Base-by-base conservation (phyloP, 352 stramenopile genomes). In the Globisporangium lucens region DNA sequence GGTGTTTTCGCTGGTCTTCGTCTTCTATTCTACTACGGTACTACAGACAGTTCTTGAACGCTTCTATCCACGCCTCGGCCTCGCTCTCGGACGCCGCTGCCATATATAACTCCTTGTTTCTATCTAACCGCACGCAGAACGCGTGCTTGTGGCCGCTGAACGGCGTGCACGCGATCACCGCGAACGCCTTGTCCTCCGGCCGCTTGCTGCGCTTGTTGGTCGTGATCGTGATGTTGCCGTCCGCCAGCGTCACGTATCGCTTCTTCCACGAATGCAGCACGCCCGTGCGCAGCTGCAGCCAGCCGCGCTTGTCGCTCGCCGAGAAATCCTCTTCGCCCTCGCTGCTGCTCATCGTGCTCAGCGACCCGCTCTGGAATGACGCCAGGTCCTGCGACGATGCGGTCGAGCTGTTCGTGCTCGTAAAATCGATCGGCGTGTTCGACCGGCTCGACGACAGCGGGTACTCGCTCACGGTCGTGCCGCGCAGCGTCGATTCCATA, bases 51-150 rank as follows among this genome's bases (percentile, higher is more conserved):
- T 72, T 88, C 62, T 81, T 79, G 41, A 90, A 67, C 35, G 77
- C 80, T 22, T 75, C 65, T 63, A 88, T 71, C 83, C 83, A 91
- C 65, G 74, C 70, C 33, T 83, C 70, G 41, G 69, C 74, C 55
- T 91, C 80, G 2, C 63, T 75, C 55, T 75, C 71, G 46, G 85
- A 76, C 8, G 75, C 70, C 0, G 80, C 73, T 59, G 79, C 70
- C 70, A 86, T 75, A 52, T 73, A 77, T 24, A 91, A 60, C 47
- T 89, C 75, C 74, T 82, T 87, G 79, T 83, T 67, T 55, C 80
- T 74, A 66, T 76, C 74, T 10, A 91, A 55, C 20, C 79, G 75
- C 46, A 91, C 74, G 60, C 75, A 80, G 17, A 91, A 68, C 4
- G 77, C 79, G 57, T 86, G 46, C 9, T 65, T 47, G 53, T 80